Conservation (phyloP, 2,329 filamentous ascomycete genomes). For the Cordyceps fumosorosea region DNA sequence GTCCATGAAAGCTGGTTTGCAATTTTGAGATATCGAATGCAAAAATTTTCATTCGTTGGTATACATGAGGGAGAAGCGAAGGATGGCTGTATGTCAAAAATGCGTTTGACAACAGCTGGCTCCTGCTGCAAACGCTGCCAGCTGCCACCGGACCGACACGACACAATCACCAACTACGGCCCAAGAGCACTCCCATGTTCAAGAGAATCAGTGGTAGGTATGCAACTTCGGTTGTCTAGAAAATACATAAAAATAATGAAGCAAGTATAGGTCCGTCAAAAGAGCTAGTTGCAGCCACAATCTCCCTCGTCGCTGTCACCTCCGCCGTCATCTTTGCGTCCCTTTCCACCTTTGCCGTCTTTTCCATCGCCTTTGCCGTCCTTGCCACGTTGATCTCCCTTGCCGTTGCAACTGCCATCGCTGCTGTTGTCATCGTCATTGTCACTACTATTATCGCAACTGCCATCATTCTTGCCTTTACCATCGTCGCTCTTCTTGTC, state of each 20-base stretch:
- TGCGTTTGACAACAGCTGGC: neutral
- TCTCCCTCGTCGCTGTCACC: slow-evolving; percentile 7
- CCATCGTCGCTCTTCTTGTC: neutral
- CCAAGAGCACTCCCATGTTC: neutral
- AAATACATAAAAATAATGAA: neutral
- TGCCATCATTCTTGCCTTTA: neutral
- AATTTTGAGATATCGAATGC: neutral
- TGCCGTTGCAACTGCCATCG: neutral
- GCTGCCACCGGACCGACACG: neutral
- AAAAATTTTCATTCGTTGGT: neutral
- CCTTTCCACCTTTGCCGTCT: neutral
- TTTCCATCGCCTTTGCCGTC: neutral
- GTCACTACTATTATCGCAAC: neutral
- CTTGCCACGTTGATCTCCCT: neutral
- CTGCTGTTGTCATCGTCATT: neutral
- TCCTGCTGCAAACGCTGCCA: slow-evolving; percentile 2
- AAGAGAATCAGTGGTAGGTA: neutral
- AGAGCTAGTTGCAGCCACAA: slow-evolving; percentile 10
- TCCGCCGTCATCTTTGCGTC: neutral
- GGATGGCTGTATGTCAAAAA: neutral
- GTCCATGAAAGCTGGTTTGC: neutral
- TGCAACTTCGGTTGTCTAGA: neutral
- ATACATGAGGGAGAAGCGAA: neutral
- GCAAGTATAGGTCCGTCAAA: neutral
- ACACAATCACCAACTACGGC: neutral